A percentile compares a stretch with the other conserved stretches of the same genome.
These are phyloP conservation scores for Sporisorium scitamineum DNA, from an alignment of 1,284 basidiomycete genomes.

Conservation along the genomic window DNA sequence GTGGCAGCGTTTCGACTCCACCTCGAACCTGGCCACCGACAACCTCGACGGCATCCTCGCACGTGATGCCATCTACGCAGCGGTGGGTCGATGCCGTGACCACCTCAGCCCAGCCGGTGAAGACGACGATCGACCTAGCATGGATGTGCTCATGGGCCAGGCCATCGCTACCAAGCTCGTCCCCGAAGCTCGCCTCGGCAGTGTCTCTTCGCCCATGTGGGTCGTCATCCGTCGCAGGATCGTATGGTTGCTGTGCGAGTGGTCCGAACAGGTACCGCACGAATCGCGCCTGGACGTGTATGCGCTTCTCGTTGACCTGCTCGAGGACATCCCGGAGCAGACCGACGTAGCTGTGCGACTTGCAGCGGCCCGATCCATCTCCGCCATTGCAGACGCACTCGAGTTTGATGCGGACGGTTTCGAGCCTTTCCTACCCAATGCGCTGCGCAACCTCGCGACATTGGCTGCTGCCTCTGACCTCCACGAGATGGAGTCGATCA, in stretches of 20 bases:
- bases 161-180: conserved; percentile 56
- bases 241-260: conserved; percentile 63
- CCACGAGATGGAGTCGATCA: conserved; percentile 63
- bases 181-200: conserved; percentile 53
- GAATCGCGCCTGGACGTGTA: conserved; percentile 53
- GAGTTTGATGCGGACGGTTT: conserved; percentile 66
- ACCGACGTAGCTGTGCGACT: conserved; percentile 66
- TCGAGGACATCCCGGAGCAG: conserved; percentile 43
- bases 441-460: conserved; percentile 53
- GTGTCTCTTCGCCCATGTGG: conserved; percentile 49
- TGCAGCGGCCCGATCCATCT: conserved; percentile 59
- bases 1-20: conserved; percentile 54
- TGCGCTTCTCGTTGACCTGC: conserved; percentile 58
- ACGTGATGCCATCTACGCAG: conserved; percentile 66
- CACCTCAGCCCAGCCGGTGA: conserved; percentile 47
- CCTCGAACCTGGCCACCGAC: conserved; percentile 29
- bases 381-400: conserved; percentile 62
- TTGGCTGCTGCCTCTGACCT: conserved; percentile 58
- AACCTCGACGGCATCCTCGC: conserved; percentile 52
- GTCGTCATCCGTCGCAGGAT: conserved; percentile 61
- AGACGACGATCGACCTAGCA: conserved; percentile 42
- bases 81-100: conserved; percentile 57
- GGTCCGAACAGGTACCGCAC: conserved; percentile 61
- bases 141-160: conserved; percentile 42
- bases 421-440: conserved; percentile 56